Evolutionary conservation across 2,329 filamentous ascomycete genomes (phyloP), one percentile per base, ranked within the genome.

Genomic region (Alternaria novae-zelandiae): DNA sequence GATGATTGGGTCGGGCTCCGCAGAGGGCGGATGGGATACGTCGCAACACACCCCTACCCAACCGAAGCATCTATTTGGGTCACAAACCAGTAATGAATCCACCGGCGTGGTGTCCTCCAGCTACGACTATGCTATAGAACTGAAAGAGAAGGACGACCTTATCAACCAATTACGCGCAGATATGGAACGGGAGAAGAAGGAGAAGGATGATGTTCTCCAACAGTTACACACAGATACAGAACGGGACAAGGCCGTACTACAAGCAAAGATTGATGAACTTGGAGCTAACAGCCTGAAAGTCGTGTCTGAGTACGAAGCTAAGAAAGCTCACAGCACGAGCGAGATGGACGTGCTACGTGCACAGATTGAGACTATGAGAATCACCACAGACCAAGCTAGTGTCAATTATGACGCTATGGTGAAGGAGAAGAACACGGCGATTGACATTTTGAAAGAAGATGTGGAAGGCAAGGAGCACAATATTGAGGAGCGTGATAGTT

Each of bases 361-460:
- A 30, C 72, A 75, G 28, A 61, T 74, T 43, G 68, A 70, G n/a
- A 64, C 54, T 17, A 58, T 68, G 46, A 73, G 63, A 49, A 59
- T 25, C 7, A 63, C 72, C 23, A 63, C 68, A 36, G 64, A 67
- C 11, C 59, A 76, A 64, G 69, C 69, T 13, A 74, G 69, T 58
- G 63, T 45, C 20, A 67, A 72, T 21, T 66, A 64, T 5, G 73
- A 74, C 47, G 65, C 69, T 10, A 36, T 68, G 12, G 66, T 54
- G 23, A 77, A 69, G 43, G 77, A 78, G 46, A 77, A 77, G 15
- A 67, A 72, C 17, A 25, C 68, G 11, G 72, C 68, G 3, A 74
- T 79, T 36, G 76, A 75, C 45, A 69, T 75, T 23, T 61, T 77
- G 47, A 78, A 75, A 43, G 76, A 79, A 62, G 77, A 79, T 36